Evolutionary conservation across 192 early-diverging fungal species (phyloP), one percentile per base, ranked within the genome.

Genomic region (Diversispora eburnea): DNA sequence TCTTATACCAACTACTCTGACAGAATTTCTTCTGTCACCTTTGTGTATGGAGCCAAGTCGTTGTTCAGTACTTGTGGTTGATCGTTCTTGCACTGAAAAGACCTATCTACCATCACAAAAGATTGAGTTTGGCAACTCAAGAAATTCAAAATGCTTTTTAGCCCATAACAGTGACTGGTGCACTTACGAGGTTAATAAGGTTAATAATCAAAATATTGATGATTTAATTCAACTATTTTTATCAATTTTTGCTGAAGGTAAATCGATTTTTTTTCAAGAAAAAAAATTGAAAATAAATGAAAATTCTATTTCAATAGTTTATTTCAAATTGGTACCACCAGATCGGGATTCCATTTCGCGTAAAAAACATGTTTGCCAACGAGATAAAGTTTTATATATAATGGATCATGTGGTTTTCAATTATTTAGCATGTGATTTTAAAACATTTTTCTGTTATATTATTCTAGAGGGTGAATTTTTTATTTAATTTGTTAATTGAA

Each of bases 41-140:
- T 46, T 47, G 25, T 72, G 19, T 22, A 72, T 72, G 70, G 70
- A 72, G 19, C 70, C 70, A 72, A 58, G 57, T 72, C 70, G 57
- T 46, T 72, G 57, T 25, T 72, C 70, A 7, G 22, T 72, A 60
- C 39, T 72, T 19, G 46, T 72, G 19, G 70, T 72, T 19, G 70
- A 72, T 72, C 70, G 70, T 48, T 46, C 56, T 72, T 60, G 20
- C 60, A 57, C 8, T 39, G 70, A 72, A 60, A 58, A 39, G n/a
- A 72, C 41, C 10, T 72, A 72, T 60, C 66, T 17, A 15, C 25
- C 60, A 42, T 62, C 60, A 15, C 66, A 52, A 62, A 9, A 9
- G 5, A 13, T 39, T 3, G 10, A 67, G 25, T 49, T 45, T 17
- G 46, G 19, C 12, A 47, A 46, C 43, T 49, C 49, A 25, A 39